These are phyloP conservation scores for Trichosporon faecale DNA, from an alignment of 1,284 basidiomycete genomes.

Conservation along the genomic window DNA sequence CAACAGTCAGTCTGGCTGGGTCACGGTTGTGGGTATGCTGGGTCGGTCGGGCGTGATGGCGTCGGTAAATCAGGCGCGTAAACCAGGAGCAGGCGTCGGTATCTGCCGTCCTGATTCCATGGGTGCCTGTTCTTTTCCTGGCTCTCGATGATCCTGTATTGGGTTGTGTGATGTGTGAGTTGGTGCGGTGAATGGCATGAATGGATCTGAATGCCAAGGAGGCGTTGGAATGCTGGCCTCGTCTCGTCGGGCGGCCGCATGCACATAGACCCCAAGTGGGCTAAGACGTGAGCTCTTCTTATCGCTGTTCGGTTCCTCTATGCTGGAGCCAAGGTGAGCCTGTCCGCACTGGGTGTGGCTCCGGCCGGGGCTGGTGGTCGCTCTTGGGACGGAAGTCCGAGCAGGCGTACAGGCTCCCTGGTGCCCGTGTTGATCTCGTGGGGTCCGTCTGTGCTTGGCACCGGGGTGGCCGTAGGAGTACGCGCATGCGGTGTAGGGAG, in stretches of 20 bases:
- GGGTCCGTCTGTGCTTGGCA: neutral
- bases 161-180: neutral
- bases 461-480: neutral
- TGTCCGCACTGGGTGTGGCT: neutral
- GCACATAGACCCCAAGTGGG: neutral
- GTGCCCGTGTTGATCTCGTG: neutral
- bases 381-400: neutral
- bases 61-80: neutral
- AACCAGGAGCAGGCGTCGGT: neutral
- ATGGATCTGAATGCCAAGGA: neutral
- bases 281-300: neutral
- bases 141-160: neutral
- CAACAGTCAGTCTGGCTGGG: neutral
- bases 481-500: neutral
- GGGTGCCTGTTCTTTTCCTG: neutral
- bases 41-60: neutral
- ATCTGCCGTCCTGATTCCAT: neutral
- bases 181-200: neutral
- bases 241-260: neutral
- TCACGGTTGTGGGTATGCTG: neutral
- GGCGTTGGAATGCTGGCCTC: slow-evolving; percentile 2
- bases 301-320: neutral
- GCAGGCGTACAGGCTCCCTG: neutral
- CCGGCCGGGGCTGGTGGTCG: neutral
- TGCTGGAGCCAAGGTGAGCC: neutral